Evolutionary conservation across 179 eudicot genomes (phyloP), one percentile per base, ranked within the genome.

Genomic region (Heliamphora pulchella): DNA sequence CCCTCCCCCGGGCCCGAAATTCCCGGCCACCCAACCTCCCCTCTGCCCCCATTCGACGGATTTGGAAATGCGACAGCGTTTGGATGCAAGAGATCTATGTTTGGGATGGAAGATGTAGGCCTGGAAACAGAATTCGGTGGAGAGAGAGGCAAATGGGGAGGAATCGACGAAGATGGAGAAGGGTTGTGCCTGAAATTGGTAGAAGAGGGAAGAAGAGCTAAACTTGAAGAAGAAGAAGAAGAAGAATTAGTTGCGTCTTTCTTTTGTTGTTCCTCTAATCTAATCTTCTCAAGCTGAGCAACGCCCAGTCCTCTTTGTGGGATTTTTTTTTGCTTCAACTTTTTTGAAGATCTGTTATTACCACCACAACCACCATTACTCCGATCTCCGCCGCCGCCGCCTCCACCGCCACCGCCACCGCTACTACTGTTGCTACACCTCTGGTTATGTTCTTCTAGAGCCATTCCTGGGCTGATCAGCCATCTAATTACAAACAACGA

Each of bases 241-340:
- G 85, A 53, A 63, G 84, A 71, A 51, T 59, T 59, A 55, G 80
- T 48, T 13, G 51, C 75, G 74, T 82, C 87, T 54, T 83, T 86
- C 71, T 84, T 87, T 70, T 87, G 89, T 58, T 86, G 89, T 71
- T 91, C 97, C 79, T 90, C 95, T 15, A 88, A 78, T 76, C 94
- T 90, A 78, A 95, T 89, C 85, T 82, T 92, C 81, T 95, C 98
- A 62, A 95, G 92, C 78, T 95, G 95, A 48, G 98, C 98, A 65
- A 95, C 97, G 80, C 98, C 98, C 80, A 95, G 81, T 47, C 98
- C 98, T 83, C 98, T 93, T 81, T 93, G 98, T 18, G 97, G 97
- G 8, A 92, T 88, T 76, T 88, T 95, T 50, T 88, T 92, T 74
- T 83, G 93, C 86, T 93, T 93, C 73, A 78, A 71, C 78, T 87